Percentiles rank a stretch among this genome's conserved stretches.
Conservation (phyloP, 2,329 filamentous ascomycete species). For the Bipolaris victoriae region DNA sequence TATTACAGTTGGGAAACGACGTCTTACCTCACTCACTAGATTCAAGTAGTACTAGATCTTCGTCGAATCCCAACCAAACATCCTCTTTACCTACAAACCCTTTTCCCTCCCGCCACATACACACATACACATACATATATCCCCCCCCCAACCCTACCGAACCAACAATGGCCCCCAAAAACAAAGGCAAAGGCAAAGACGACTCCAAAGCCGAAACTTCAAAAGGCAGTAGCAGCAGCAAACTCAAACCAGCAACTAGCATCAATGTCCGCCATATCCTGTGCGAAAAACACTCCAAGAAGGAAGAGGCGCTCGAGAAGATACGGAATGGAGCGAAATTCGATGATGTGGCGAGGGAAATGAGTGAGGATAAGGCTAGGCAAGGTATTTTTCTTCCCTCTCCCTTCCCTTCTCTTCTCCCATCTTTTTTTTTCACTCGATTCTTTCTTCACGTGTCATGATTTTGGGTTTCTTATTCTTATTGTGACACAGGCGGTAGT, state of each 20-base stretch:
- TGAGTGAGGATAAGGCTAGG: constrained; percentile 78
- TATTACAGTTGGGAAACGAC: not conserved
- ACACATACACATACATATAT: not conserved
- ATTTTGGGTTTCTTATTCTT: too few species aligned
- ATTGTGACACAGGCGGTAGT: constrained; percentile 60
- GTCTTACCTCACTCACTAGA: not conserved
- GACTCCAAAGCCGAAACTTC: not conserved
- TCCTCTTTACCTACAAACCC: not conserved
- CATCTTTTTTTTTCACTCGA: too few species aligned
- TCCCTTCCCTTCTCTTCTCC: too few species aligned
- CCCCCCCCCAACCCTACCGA: too few species aligned
- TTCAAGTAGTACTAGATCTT: not conserved
- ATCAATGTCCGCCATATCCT: constrained; percentile 77
- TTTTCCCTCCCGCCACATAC: too few species aligned
- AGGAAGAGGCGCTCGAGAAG: constrained; percentile 75
- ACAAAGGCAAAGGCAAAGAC: constrained; percentile 31
- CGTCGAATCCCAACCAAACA: too few species aligned
- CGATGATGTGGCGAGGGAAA: constrained; percentile 74
- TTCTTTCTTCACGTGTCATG: too few species aligned
- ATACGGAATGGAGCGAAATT: constrained; percentile 72
- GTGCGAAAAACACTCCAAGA: constrained; percentile 79
- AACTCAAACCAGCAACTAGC: constrained; percentile 67
- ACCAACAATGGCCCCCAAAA: constrained; percentile 33
- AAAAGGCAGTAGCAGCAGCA: constrained; percentile 41
- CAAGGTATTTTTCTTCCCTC: constrained; percentile 46